These are phyloP conservation scores for Ceratocystis ficicola DNA, from an alignment of 2,329 filamentous ascomycete genomes.

Conservation along the genomic window DNA sequence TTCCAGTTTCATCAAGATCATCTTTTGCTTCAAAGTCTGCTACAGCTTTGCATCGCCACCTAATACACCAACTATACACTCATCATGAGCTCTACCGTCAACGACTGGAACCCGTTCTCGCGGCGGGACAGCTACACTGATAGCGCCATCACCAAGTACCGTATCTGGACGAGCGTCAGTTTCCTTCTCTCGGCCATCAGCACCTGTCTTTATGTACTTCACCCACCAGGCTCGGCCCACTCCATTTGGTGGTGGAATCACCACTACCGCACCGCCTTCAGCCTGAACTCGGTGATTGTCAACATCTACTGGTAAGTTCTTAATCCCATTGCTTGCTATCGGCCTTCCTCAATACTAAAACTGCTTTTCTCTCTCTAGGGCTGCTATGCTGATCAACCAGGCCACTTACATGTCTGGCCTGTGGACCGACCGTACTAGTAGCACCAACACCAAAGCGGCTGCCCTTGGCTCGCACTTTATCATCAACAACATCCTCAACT, in stretches of 20 bases:
- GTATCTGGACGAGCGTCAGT: constrained; percentile 57
- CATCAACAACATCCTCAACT: constrained; percentile 69
- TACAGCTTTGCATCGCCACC: too few relatives aligned
- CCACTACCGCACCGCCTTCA: constrained; percentile 57
- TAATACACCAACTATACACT: neutral
- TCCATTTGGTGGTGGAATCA: constrained; percentile 67
- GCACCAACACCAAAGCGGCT: constrained; percentile 46
- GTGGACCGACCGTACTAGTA: constrained; percentile 52
- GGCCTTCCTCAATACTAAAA: neutral
- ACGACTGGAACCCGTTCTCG: constrained; percentile 59
- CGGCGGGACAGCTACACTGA: constrained; percentile 54
- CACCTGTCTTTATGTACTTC: constrained; percentile 61
- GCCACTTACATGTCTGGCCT: constrained; percentile 63
- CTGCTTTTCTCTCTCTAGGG: constrained; percentile 35
- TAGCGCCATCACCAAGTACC: constrained; percentile 57
- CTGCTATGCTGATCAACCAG: constrained; percentile 63
- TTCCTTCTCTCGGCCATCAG: constrained; percentile 64
- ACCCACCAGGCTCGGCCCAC: constrained; percentile 44
- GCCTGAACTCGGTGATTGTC: constrained; percentile 51
- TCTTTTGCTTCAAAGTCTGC: neutral
- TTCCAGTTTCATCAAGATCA: neutral
- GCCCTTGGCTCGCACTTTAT: constrained; percentile 78
- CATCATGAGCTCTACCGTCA: constrained; percentile 13
- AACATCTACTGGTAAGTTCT: constrained; percentile 46
- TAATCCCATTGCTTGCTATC: neutral